These are phyloP conservation scores for Fibroporia radiculosa DNA, from an alignment of 768 basidiomycete genomes.

Conservation along the genomic window DNA sequence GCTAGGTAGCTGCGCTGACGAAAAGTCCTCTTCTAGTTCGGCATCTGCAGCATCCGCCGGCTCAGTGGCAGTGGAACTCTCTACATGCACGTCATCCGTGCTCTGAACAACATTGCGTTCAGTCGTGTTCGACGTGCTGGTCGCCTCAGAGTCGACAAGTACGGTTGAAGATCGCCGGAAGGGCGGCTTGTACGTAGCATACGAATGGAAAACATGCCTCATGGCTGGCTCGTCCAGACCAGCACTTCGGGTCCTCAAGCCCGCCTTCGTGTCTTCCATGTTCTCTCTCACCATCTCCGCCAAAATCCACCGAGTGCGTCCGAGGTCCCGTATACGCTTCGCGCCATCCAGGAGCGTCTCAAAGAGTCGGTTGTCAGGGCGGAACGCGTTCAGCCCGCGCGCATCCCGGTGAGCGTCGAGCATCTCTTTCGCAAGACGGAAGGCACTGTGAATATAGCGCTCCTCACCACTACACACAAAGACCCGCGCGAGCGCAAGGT, in stretches of 20 bases:
- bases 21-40: neutral
- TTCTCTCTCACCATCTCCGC: conserved; percentile 63
- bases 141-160: conserved; percentile 25
- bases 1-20: neutral
- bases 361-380: conserved; percentile 65
- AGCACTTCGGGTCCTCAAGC: conserved; percentile 26
- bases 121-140: neutral
- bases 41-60: neutral
- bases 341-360: conserved; percentile 84
- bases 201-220: conserved; percentile 81
- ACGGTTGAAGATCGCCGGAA: conserved; percentile 48
- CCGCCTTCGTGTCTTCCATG: conserved; percentile 14
- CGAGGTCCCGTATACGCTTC: conserved; percentile 79
- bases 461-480: conserved; percentile 61
- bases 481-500: conserved; percentile 76
- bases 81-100: conserved; percentile 4
- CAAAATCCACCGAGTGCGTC: conserved; percentile 81
- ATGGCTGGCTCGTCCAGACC: conserved; percentile 60
- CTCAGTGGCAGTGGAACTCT: neutral
- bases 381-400: conserved; percentile 42
- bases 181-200: conserved; percentile 71
- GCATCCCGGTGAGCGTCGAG: conserved; percentile 69
- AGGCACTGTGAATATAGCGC: conserved; percentile 70
- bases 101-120: neutral
- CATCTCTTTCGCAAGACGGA: conserved; percentile 84